Conservation (phyloP, 192 early-diverging fungal genomes). For the Backusella tuberculispora region DNA sequence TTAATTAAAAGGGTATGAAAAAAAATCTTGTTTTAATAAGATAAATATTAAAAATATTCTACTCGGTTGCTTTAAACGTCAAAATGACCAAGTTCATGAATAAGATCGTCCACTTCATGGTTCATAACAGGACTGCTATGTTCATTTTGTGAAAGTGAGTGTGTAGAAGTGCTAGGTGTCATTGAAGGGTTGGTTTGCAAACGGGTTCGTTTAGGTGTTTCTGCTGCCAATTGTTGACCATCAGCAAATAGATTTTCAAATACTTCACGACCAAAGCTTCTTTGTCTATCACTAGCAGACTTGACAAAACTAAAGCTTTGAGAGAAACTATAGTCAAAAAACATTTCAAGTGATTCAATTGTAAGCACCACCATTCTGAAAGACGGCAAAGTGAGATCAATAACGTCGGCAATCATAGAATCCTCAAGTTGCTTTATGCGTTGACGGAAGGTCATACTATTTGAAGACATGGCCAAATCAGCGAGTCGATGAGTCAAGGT, state of each 20-base stretch:
- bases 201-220: background rate
- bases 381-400: constrained; percentile 26
- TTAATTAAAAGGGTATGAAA: background rate
- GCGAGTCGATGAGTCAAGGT: constrained; percentile 16
- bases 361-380: constrained; percentile 79
- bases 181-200: background rate
- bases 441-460: background rate
- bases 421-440: constrained; percentile 21
- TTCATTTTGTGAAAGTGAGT: constrained; percentile 8
- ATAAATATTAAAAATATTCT: background rate
- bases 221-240: constrained; percentile 53
- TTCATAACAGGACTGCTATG: constrained; percentile 48
- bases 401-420: background rate
- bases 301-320: constrained; percentile 65
- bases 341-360: constrained; percentile 83
- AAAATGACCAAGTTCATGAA: constrained; percentile 25
- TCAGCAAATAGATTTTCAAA: constrained; percentile 60
- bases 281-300: constrained; percentile 50
- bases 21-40: background rate
- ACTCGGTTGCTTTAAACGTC: constrained; percentile 20
- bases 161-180: background rate
- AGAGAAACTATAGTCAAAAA: constrained; percentile 75
- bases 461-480: constrained; percentile 15
- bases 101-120: constrained; percentile 48
- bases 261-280: constrained; percentile 56